phyloP scores from a whole-genome alignment of 108 stramenopile species.

The Pseudonitzschia multiseries region DNA sequence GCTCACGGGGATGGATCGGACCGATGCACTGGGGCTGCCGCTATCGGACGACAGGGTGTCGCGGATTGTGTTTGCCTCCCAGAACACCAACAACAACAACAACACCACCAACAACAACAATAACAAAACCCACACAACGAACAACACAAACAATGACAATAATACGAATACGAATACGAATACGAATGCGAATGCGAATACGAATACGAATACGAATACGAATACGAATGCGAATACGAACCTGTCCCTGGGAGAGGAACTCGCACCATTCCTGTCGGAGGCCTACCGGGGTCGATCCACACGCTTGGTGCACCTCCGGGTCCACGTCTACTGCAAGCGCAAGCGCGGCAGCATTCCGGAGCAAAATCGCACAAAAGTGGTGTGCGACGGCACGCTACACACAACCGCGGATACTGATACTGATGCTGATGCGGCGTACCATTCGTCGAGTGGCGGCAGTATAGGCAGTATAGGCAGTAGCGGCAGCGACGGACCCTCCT shows the following conservation, averaged over 20 bases:
- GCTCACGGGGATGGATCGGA: neutral
- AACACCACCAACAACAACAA: too few species aligned
- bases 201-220: too few species aligned
- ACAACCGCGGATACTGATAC: too few species aligned
- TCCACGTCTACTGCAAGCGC: neutral
- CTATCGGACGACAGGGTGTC: conserved; percentile 23
- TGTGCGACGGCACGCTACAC: too few species aligned
- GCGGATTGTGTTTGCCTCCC: conserved; percentile 25
- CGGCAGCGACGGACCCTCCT: neutral
- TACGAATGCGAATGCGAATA: too few species aligned
- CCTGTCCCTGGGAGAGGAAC: neutral
- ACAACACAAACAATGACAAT: conserved; percentile 35
- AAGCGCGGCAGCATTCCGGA: too few species aligned
- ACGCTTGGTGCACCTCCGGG: neutral
- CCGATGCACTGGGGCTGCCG: neutral
- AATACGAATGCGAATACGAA: too few species aligned
- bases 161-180: too few species aligned
- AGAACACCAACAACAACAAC: too few species aligned
- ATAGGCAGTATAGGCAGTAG: neutral
- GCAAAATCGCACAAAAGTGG: too few species aligned
- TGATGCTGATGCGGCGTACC: too few species aligned
- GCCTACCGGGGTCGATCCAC: neutral
- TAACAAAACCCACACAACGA: conserved; percentile 28
- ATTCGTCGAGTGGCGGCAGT: too few species aligned
- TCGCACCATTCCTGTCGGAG: neutral